Conservation (phyloP, 768 basidiomycete species). For the Amylocystis lapponica region DNA sequence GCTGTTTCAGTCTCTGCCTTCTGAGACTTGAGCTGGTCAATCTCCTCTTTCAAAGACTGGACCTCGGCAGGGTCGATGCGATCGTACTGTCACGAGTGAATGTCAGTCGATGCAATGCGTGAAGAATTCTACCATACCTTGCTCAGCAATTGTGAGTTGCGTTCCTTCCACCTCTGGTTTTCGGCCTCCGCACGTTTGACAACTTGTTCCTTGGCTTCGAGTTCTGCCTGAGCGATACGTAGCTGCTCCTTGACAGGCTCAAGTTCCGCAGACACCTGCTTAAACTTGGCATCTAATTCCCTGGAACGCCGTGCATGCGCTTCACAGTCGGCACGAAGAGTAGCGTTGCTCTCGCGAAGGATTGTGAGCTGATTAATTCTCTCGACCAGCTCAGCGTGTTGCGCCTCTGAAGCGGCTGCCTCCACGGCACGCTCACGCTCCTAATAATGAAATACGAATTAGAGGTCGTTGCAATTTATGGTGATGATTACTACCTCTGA, state of each 20-base stretch:
- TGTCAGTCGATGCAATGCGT: neutral
- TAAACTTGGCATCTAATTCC: conserved; percentile 61
- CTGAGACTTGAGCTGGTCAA: conserved; percentile 35
- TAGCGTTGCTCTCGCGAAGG: conserved; percentile 83
- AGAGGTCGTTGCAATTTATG: neutral
- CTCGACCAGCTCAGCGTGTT: conserved; percentile 81
- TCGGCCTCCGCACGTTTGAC: conserved; percentile 70
- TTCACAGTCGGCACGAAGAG: conserved; percentile 73
- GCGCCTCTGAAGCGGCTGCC: conserved; percentile 63
- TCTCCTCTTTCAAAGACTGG: conserved; percentile 71
- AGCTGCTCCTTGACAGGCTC: conserved; percentile 73
- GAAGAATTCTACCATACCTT: conserved; percentile 48
- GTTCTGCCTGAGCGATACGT: conserved; percentile 60
- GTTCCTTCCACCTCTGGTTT: conserved; percentile 77
- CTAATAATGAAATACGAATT: conserved; percentile 29
- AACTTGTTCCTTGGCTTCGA: conserved; percentile 64
- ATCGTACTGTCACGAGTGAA: conserved; percentile 54
- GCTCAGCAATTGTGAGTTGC: conserved; percentile 72
- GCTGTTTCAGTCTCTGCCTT: conserved; percentile 17
- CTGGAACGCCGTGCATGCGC: conserved; percentile 60
- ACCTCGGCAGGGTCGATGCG: conserved; percentile 85
- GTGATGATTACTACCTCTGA: no score
- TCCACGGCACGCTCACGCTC: conserved; percentile 78
- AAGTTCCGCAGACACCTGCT: conserved; percentile 52
- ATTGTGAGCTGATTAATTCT: conserved; percentile 84